Evolutionary conservation across 176 grass and related monocot genomes (phyloP), one percentile per base, ranked within the genome.

Genomic region (Elymus sibiricus): DNA sequence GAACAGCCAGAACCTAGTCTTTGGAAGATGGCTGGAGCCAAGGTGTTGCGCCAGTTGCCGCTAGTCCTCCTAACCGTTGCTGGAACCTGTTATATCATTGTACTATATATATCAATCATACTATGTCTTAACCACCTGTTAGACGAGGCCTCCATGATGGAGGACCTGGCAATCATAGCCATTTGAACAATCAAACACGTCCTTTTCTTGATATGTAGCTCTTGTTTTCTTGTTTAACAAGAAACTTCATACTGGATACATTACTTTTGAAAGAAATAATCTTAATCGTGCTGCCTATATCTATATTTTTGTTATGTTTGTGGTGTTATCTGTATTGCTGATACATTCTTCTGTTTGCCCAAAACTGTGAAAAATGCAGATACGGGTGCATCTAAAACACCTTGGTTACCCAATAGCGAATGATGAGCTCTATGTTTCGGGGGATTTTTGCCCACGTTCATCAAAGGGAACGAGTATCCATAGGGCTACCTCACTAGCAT

Each of bases 351-450:
- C 64, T 19, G 3, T 79, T 76, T 39, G 14, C 21, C n/a, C 49
- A 68, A 76, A 44, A 64, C 64, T 32, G 1, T 26, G 55, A 60
- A 86, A 77, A 79, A 59, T 94, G 86, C 84, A 98, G 96, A 95
- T 98, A 92, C 77, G 96, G 66, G 96, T 98, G 29, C 97, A 98
- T 90, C 88, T 98, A 6, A 94, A 98, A 86, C 89, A 92, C 72
- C 62, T 87, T 78, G 94, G 97, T 76, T 89, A 98, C 80, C 94
- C 97, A 79, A 95, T 95, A 90, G 96, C 90, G 53, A 98, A 98
- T 80, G 96, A 98, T 47, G 82, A 83, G 27, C 82, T 98, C 46
- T 98, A 98, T 67, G 86, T 95, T 51, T 92, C 90, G 4, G 87
- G 89, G 34, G 51, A 86, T 68, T 89, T 89, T 70, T 83, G 82